phyloP scores from a whole-genome alignment of 805 yeast genomes.

The Candida adriatica region DNA sequence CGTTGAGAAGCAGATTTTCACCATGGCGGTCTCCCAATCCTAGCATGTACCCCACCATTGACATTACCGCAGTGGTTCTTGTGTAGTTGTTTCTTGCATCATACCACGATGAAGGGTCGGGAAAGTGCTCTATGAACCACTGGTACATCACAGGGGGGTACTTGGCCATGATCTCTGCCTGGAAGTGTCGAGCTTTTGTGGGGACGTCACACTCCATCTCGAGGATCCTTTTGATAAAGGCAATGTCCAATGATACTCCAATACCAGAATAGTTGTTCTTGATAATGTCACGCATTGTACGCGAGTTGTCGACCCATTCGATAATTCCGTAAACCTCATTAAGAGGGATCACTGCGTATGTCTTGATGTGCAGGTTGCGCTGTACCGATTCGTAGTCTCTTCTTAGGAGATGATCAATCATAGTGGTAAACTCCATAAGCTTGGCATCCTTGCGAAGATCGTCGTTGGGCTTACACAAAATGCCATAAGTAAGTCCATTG shows the following conservation, averaged over 20 bases:
- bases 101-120: constrained; percentile 88
- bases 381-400: constrained; percentile 67
- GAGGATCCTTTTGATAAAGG: constrained; percentile 21
- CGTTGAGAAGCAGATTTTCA: constrained; percentile 76
- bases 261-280: constrained; percentile 34
- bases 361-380: constrained; percentile 61
- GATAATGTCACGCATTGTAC: constrained; percentile 62
- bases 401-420: constrained; percentile 67
- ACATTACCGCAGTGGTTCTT: constrained; percentile 89
- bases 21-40: constrained; percentile 97
- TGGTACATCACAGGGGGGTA: constrained; percentile 69
- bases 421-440: constrained; percentile 80
- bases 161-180: constrained; percentile 22
- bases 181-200: constrained; percentile 32
- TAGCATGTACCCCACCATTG: constrained; percentile 88
- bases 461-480: constrained; percentile 81
- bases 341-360: constrained; percentile 85
- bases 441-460: constrained; percentile 95
- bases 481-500: constrained; percentile 64
- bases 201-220: constrained; percentile 22
- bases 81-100: constrained; percentile 67
- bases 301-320: constrained; percentile 78
- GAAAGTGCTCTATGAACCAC: constrained; percentile 85
- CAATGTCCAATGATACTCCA: constrained; percentile 28
- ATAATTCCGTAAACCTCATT: constrained; percentile 84